These are phyloP conservation scores for Thielaviopsis ethacetica DNA, from an alignment of 2,329 filamentous ascomycete species.

Conservation along the genomic window DNA sequence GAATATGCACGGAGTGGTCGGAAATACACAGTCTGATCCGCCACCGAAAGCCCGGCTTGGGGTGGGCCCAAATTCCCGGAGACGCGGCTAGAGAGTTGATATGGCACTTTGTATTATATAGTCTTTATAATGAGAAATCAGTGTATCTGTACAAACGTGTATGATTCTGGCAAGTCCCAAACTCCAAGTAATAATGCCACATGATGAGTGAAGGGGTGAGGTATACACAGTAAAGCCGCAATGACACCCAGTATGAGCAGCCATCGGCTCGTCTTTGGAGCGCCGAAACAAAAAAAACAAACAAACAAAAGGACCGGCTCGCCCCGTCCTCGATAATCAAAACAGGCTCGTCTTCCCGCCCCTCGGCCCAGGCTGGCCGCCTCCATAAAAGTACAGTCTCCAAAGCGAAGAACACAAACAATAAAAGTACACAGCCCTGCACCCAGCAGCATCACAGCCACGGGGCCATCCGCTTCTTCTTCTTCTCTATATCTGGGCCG, in stretches of 20 bases:
- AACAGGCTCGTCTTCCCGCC: neutral
- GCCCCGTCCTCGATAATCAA: too few relatives aligned
- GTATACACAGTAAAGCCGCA: neutral
- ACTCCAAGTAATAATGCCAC: neutral
- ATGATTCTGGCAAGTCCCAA: neutral
- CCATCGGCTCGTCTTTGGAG: neutral
- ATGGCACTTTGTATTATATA: neutral
- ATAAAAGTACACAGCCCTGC: constrained; percentile 2
- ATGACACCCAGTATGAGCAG: neutral
- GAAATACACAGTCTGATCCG: too few relatives aligned
- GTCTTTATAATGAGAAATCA: neutral
- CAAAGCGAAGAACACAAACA: constrained; percentile 2
- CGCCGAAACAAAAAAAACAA: neutral
- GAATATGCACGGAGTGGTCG: too few relatives aligned
- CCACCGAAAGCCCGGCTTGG: too few relatives aligned
- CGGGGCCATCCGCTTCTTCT: neutral
- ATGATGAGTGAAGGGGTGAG: neutral
- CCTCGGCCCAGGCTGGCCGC: neutral
- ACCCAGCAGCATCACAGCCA: neutral
- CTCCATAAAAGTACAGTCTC: constrained; percentile 6
- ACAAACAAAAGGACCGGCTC: neutral
- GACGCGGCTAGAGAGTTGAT: neutral
- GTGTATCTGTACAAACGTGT: neutral
- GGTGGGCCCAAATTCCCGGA: neutral
- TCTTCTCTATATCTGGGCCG: neutral